phyloP scores from a whole-genome alignment of 2,329 filamentous ascomycete species.

The Teratosphaeria viscida region DNA sequence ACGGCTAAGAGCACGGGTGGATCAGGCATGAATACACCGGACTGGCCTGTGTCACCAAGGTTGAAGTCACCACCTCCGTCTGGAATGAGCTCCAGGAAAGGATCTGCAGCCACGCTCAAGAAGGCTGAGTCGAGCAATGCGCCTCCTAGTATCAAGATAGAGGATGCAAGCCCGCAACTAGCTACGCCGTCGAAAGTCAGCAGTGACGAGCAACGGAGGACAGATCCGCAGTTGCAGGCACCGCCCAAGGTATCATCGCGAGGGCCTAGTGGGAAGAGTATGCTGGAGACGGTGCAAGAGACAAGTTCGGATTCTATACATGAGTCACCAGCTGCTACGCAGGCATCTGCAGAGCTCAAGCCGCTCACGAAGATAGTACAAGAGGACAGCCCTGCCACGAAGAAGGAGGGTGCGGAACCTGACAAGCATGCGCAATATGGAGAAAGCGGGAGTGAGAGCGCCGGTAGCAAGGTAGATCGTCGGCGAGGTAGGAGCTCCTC shows the following conservation, averaged over 20 bases:
- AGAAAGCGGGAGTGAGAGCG: conserved; percentile 58
- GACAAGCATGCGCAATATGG: conserved; percentile 21
- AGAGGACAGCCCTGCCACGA: conserved; percentile 23
- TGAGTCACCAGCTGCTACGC: conserved; percentile 53
- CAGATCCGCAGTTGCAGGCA: conserved; percentile 27
- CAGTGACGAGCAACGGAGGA: conserved; percentile 20
- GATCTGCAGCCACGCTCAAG: conserved; percentile 24
- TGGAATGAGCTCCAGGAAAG: conserved; percentile 32
- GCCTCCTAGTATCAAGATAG: conserved; percentile 36
- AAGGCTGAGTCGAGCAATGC: conserved; percentile 30
- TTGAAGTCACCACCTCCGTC: conserved; percentile 62
- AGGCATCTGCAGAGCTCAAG: conserved; percentile 22
- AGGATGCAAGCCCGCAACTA: conserved; percentile 33
- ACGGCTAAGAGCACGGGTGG: conserved; percentile 47
- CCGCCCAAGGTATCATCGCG: conserved; percentile 28
- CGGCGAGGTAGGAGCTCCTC: conserved; percentile 20
- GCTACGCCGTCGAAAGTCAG: conserved; percentile 17
- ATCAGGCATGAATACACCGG: conserved; percentile 41
- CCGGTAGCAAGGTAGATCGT: conserved; percentile 44
- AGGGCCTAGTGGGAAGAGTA: conserved; percentile 33
- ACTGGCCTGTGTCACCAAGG: conserved; percentile 69
- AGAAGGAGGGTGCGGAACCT: conserved; percentile 33
- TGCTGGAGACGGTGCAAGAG: conserved; percentile 75
- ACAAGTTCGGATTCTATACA: conserved; percentile 18
- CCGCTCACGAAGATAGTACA: conserved; percentile 16